Base-by-base conservation (phyloP, 2,329 filamentous ascomycete species). In the Dichotomopilus funicola region DNA sequence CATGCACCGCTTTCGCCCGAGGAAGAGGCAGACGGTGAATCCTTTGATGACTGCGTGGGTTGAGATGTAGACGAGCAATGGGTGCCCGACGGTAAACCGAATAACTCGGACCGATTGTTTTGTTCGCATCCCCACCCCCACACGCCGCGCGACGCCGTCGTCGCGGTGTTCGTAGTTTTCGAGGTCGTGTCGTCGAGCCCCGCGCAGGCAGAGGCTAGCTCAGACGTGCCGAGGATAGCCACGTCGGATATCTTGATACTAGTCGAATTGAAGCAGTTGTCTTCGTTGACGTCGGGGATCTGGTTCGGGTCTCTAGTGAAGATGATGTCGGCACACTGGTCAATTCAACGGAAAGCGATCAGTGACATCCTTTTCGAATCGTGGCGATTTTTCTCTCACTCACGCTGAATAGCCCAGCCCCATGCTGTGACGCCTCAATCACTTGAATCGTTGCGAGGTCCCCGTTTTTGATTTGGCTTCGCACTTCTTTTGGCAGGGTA, bases 361-460 rank as follows among this genome's bases (percentile, higher is more conserved):
- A 1, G 49, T 51, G 5, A 51, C 38, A 10, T 7, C 10, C 11
- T 12, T 13, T 27, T 7, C 34, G 19, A 6, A 3, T 12, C 6
- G 11, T 4, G 9, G 7, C 35, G 6, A 8, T 7, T 8, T 36
- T 6, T 19, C 12, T 10, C 11, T 31, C 11, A 45, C 57, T 49
- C 33, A 55, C 57, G 11, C 43, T 57, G 46, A 54, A 59, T 49
- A 53, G n/a, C 27, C 49, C 54, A 2, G 57, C 54, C 10, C 54
- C 57, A 35, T 57, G 57, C 51, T 49, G 50, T 4, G 51, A 45
- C 4, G 49, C 45, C 46, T 59, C 31, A 10, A 59, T 49, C 37
- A 59, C 45, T 33, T 57, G 54, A 10, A 57, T 49, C 34, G 54
- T 55, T 49, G 51, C 57, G 37, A 49, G 34, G 42, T 59, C 51